phyloP scores from a whole-genome alignment of 1,284 basidiomycete genomes.

The Ustilago loliicola region DNA sequence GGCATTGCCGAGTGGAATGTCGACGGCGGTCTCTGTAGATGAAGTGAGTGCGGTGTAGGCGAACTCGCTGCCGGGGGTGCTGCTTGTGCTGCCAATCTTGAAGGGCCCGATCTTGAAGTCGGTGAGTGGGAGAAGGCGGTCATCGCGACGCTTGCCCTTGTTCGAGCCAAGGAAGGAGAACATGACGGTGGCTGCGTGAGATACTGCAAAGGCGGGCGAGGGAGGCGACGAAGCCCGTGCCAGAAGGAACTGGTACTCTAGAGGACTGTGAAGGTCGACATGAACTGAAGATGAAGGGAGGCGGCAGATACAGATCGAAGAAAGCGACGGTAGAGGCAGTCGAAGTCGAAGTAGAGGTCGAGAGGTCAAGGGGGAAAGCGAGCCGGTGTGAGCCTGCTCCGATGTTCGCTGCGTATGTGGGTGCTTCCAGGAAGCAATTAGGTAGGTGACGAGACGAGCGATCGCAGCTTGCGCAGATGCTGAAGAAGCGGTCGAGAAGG shows the following conservation, averaged over 20 bases:
- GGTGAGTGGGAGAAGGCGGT: constrained; percentile 22
- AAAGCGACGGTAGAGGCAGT: not conserved
- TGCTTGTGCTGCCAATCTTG: constrained; percentile 36
- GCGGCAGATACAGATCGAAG: not conserved
- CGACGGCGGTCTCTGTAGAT: constrained; percentile 32
- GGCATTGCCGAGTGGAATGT: constrained; percentile 15
- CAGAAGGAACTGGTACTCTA: not conserved
- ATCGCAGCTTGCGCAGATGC: not conserved
- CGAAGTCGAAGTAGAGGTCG: not conserved
- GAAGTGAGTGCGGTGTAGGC: constrained; percentile 39
- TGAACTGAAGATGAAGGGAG: not conserved
- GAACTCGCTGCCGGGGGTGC: constrained; percentile 37
- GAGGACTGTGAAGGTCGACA: not conserved
- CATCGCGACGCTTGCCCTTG: constrained; percentile 27
- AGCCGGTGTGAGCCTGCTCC: not conserved
- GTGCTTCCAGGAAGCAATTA: not conserved
- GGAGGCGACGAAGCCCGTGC: not conserved
- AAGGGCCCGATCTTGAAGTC: constrained; percentile 45
- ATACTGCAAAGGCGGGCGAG: not conserved
- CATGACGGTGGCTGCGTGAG: constrained; percentile 12
- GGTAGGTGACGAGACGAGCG: not conserved
- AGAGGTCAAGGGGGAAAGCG: not conserved
- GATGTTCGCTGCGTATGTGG: not conserved
- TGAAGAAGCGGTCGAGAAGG: not conserved
- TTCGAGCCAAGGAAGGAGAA: constrained; percentile 25